Conservation (phyloP, 148 eudicot genomes). For the Heliosperma pusillum region DNA sequence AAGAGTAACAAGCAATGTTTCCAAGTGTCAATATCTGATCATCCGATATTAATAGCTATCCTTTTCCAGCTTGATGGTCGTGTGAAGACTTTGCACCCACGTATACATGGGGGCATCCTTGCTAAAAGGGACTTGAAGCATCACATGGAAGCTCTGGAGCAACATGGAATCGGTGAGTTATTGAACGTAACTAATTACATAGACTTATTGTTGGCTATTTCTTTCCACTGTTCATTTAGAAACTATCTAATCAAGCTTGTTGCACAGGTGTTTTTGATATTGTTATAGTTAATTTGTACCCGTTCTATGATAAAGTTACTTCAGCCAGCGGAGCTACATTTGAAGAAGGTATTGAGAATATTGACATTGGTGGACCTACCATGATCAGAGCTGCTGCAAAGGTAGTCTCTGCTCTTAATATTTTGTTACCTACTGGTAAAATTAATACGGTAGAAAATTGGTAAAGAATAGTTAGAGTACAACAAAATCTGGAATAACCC, state of each 20-base stretch:
- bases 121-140: conserved; percentile 86
- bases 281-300: conserved; percentile 94
- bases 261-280: conserved; percentile 78
- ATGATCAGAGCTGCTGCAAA: conserved; percentile 99
- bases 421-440: background rate
- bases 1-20: background rate
- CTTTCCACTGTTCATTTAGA: background rate
- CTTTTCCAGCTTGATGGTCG: conserved; percentile 95
- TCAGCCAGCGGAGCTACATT: conserved; percentile 61
- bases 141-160: conserved; percentile 87
- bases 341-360: conserved; percentile 95
- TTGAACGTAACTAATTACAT: background rate
- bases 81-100: conserved; percentile 95
- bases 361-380: conserved; percentile 98
- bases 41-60: background rate
- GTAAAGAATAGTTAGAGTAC: background rate
- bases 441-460: background rate
- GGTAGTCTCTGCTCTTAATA: conserved; percentile 39
- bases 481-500: background rate
- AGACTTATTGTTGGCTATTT: conserved; percentile 1
- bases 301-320: conserved; percentile 91
- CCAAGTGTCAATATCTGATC: background rate
- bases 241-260: conserved; percentile 3
- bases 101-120: conserved; percentile 93
- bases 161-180: conserved; percentile 76